These are phyloP conservation scores for Hibiscus mutabilis DNA, from an alignment of 345 rosid species.

Conservation along the genomic window DNA sequence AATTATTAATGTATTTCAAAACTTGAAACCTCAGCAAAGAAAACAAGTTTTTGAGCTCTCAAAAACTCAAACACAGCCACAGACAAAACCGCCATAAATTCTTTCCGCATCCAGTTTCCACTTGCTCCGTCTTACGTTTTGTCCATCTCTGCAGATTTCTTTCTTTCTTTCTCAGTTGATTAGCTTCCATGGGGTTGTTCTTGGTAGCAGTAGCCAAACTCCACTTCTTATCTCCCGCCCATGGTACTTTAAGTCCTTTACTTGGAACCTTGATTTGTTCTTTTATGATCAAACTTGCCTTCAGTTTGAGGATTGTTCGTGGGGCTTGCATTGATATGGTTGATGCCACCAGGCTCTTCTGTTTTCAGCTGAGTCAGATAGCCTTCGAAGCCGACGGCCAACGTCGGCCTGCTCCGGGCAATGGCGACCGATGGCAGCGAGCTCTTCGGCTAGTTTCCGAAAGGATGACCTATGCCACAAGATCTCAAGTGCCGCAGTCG, in stretches of 20 bases:
- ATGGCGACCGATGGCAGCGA: conserved; percentile 18
- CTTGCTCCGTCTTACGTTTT: no score
- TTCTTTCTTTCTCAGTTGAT: not conserved
- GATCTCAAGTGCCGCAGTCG: conserved; percentile 1
- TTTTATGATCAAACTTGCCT: not conserved
- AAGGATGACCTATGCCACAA: conserved; percentile 15
- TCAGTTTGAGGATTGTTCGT: not conserved
- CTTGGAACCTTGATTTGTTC: not conserved
- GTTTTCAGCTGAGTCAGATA: conserved; percentile 10
- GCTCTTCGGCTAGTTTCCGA: conserved; percentile 23
- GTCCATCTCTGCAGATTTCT: not conserved
- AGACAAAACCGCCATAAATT: not conserved
- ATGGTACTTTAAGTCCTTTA: not conserved
- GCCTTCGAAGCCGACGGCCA: conserved; percentile 8
- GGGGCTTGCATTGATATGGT: not conserved
- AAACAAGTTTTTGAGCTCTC: not conserved
- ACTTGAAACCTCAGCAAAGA: not conserved
- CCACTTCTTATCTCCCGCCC: not conserved
- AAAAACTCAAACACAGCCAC: not conserved
- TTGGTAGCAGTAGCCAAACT: conserved; percentile 9
- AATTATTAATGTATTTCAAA: not conserved
- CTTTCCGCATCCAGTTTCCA: no score
- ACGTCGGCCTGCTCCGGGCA: not conserved
- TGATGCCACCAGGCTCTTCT: conserved; percentile 5
- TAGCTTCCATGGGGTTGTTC: conserved; percentile 19